Evolutionary conservation across 2,329 filamentous ascomycete species (phyloP).

Genomic region (Apiospora aurea): DNA sequence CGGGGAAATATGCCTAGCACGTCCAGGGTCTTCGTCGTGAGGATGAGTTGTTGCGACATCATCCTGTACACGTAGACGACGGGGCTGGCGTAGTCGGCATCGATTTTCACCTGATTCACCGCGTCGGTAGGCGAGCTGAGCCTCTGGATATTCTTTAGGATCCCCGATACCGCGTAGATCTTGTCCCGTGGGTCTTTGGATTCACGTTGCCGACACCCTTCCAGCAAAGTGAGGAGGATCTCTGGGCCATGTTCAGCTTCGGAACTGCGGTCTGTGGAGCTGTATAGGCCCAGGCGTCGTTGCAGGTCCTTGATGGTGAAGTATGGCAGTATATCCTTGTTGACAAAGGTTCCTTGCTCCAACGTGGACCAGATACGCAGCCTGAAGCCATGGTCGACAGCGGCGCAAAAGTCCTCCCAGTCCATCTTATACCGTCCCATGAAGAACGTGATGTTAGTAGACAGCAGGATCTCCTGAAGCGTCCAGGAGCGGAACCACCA

Average conservation of each 20-base stretch:
- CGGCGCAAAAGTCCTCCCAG: slow-evolving; percentile 26
- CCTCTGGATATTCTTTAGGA: background rate
- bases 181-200: slow-evolving; percentile 24
- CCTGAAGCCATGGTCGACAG: slow-evolving; percentile 26
- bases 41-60: slow-evolving; percentile 19
- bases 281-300: background rate
- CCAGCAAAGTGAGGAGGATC: slow-evolving; percentile 15
- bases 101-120: background rate
- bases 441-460: slow-evolving; percentile 23
- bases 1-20: background rate
- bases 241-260: slow-evolving; percentile 3
- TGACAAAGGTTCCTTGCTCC: background rate
- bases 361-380: slow-evolving; percentile 26
- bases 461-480: slow-evolving; percentile 29
- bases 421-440: slow-evolving; percentile 24
- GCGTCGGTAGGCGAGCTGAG: background rate
- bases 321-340: slow-evolving; percentile 8
- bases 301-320: slow-evolving; percentile 1
- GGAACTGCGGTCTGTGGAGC: background rate
- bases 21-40: background rate
- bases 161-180: slow-evolving; percentile 20
- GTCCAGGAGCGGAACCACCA: slow-evolving; percentile 31
- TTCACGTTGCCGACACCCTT: slow-evolving; percentile 11
- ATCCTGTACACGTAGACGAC: slow-evolving; percentile 20
- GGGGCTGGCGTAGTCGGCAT: slow-evolving; percentile 18